Base-by-base conservation (phyloP, 176 grass and related monocot genomes). In the Aegilops tauschii region DNA sequence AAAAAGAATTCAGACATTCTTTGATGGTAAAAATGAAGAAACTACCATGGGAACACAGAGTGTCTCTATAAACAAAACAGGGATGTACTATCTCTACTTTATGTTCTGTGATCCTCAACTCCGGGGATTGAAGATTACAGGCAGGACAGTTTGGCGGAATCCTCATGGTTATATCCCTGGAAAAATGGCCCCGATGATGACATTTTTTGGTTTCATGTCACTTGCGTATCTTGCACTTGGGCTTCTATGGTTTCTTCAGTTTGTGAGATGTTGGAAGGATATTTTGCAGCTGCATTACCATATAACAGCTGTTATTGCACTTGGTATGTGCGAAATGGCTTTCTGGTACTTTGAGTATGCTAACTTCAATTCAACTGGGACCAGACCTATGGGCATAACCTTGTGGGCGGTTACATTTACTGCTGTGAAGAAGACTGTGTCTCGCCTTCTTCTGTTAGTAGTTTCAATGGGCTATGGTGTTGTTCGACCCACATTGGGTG, bases 291-390 rank as follows among this genome's bases (percentile, higher is more conserved):
- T 99, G 66, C 97, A 99, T 81, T 99, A 96, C 89, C 90, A 99
- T 84, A 96, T 99, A 82, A 99, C 97, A 56, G 92, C 90, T 42
- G 97, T 99, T 40, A 96, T 99, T 85, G 97, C 97, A 63, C 89
- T 99, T 87, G 94, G 97, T 84, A 99, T 99, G 97, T 99, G 97
- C 5, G 94, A 99, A 89, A 99, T 99, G 97, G 87, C 97, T 79
- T 93, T 99, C 77, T 96, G 94, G 97, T 99, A 94, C 58, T 99
- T 99, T 85, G 97, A 99, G 85, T 94, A 96, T 90, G 90, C 90
- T 68, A 99, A 99, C 82, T 94, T 99, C 34, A 99, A 99, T 88
- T 92, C 94, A 37, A 99, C 90, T 49, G 97, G 97, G 77, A 84
- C 80, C 68, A 92, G 97, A 82, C 97, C 97, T 68, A 94, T 96